These are phyloP conservation scores for Phaeosphaeria sp. DNA, from an alignment of 2,329 filamentous ascomycete species.

Conservation along the genomic window DNA sequence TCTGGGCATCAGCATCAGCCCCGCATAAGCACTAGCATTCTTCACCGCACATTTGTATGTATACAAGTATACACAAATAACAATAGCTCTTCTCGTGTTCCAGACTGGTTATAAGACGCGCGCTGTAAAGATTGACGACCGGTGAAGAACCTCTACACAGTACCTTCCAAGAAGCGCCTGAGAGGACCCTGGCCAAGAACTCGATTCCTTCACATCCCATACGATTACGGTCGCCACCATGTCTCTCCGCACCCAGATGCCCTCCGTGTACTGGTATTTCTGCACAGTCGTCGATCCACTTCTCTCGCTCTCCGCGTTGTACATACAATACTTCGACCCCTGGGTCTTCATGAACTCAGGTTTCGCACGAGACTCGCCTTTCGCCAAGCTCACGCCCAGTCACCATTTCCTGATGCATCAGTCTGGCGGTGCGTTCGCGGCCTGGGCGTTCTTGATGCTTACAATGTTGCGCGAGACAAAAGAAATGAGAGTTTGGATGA, in stretches of 20 bases:
- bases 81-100: background rate
- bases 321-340: slow-evolving; percentile 7
- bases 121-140: background rate
- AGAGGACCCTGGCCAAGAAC: background rate
- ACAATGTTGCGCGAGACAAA: slow-evolving; percentile 7
- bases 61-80: background rate
- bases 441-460: slow-evolving; percentile 5
- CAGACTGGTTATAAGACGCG: background rate
- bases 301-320: slow-evolving; percentile 2
- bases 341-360: slow-evolving; percentile 2
- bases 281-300: slow-evolving; percentile 10
- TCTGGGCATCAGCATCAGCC: background rate
- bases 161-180: background rate
- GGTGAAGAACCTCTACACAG: background rate
- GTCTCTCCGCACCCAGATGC: slow-evolving; percentile 1
- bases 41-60: background rate
- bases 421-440: slow-evolving; percentile 6
- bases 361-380: slow-evolving; percentile 3
- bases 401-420: slow-evolving; percentile 11
- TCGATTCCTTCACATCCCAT: background rate
- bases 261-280: slow-evolving; percentile 10
- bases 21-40: background rate
- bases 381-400: slow-evolving; percentile 5
- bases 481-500: slow-evolving; percentile 8
- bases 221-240: background rate